Conservation (phyloP, 129 eudicot species). For the Tagetes patula region DNA sequence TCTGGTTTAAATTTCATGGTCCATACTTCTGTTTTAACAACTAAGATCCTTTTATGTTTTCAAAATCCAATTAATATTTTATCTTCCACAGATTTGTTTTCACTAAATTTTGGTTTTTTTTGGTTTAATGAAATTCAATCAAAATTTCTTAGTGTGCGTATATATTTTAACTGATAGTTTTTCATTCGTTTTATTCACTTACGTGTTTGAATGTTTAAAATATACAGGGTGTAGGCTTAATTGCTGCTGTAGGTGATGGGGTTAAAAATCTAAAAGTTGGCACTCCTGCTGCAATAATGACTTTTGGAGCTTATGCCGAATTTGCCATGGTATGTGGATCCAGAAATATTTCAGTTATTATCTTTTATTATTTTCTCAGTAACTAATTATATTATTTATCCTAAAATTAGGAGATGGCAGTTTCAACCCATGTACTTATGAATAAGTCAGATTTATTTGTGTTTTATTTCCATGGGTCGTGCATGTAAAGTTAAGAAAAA, state of each 20-base stretch:
- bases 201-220: constrained; percentile 6
- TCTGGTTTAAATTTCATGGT: not conserved
- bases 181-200: not conserved
- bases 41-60: not conserved
- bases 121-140: not conserved
- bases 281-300: constrained; percentile 89
- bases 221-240: constrained; percentile 85
- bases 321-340: constrained; percentile 56
- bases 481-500: too few relatives aligned
- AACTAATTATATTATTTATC: not conserved
- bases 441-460: not conserved
- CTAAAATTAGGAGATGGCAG: not conserved
- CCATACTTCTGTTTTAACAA: not conserved
- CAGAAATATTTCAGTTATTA: not conserved
- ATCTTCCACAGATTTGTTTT: not conserved
- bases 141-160: not conserved
- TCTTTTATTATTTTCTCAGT: not conserved
- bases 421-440: not conserved
- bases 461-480: not conserved
- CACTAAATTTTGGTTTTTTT: not conserved
- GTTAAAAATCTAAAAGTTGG: constrained; percentile 70
- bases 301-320: constrained; percentile 91
- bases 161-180: not conserved
- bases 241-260: constrained; percentile 87
- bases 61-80: not conserved